Evolutionary conservation across 2,329 filamentous ascomycete genomes (phyloP).

Genomic region (Ascochyta lentis): DNA sequence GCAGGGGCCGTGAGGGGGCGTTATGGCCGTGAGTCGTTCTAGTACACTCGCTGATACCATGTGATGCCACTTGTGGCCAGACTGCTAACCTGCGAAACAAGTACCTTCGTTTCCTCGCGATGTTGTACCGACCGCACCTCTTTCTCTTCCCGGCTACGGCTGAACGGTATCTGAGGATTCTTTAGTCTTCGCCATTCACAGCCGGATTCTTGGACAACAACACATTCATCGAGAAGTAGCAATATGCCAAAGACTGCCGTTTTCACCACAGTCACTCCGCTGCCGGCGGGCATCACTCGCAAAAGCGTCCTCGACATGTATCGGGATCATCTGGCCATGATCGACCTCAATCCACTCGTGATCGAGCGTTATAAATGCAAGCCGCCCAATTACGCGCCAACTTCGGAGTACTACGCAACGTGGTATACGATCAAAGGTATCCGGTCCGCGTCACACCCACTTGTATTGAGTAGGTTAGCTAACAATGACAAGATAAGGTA

Average conservation of each 20-base stretch:
- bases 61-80: conserved; percentile 22
- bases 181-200: conserved; percentile 1
- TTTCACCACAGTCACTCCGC: conserved; percentile 80
- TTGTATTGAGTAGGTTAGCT: conserved; percentile 4
- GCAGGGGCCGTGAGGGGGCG: conserved; percentile 28
- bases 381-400: conserved; percentile 68
- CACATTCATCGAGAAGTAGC: conserved; percentile 8
- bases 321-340: conserved; percentile 81
- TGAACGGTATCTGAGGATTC: neutral
- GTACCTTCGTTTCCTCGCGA: conserved; percentile 28
- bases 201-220: conserved; percentile 1
- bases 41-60: conserved; percentile 23
- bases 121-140: conserved; percentile 25
- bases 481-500: conserved; percentile 65
- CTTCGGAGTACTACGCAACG: conserved; percentile 73
- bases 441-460: neutral
- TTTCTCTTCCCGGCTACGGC: conserved; percentile 15
- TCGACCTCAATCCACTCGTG: conserved; percentile 85
- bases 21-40: conserved; percentile 16
- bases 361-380: conserved; percentile 72
- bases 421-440: conserved; percentile 70
- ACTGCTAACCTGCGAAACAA: conserved; percentile 35
- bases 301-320: conserved; percentile 76
- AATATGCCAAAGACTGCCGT: conserved; percentile 72
- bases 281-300: conserved; percentile 72